Evolutionary conservation across 768 basidiomycete genomes (phyloP), one percentile per base, ranked within the genome.

Genomic region (Termitomyces sp.): DNA sequence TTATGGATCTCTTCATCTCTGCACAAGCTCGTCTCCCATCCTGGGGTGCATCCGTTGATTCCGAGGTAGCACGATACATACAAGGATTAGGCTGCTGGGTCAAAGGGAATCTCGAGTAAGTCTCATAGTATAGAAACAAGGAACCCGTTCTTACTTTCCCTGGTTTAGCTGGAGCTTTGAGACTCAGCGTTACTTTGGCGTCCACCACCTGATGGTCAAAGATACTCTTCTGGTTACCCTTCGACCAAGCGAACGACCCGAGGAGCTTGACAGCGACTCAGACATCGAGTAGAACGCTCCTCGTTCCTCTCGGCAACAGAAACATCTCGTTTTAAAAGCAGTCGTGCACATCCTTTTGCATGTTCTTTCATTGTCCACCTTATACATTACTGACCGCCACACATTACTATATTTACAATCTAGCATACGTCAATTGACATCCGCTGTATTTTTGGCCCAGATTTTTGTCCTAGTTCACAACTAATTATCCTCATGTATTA

Each of bases 121-220:
- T 68, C 37, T 26, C 37, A n/a, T n/a, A n/a, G n/a, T 48, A 9
- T 43, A 32, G 36, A 22, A 46, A 47, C 32, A 34, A 42, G 24
- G 32, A 59, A 7, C 39, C 44, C 56, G 37, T 42, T 58, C n/a
- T 61, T 60, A 56, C 58, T 67, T 62, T 48, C 50, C 57, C 18
- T 53, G 49, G 45, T 56, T 58, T 53, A 80, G 80, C 57, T 87
- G 86, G 87, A 84, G 84, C 65, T 87, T 90, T 69, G 82, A 87
- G 69, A 84, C 82, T 32, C 79, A 81, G 62, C 77, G 85, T 36
- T 88, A 89, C 73, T 88, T 89, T 65, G 87, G 86, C 46, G 71
- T 76, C 59, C 71, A 76, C 43, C 80, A 82, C 61, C 64, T 75
- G 37, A 77, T 83, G 69, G 76, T 88, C 67, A 82, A 76, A 62